A percentile compares a stretch with the other conserved stretches of the same genome.
Evolutionary conservation across 345 rosid species (phyloP).

Genomic region (Citrus australasica): DNA sequence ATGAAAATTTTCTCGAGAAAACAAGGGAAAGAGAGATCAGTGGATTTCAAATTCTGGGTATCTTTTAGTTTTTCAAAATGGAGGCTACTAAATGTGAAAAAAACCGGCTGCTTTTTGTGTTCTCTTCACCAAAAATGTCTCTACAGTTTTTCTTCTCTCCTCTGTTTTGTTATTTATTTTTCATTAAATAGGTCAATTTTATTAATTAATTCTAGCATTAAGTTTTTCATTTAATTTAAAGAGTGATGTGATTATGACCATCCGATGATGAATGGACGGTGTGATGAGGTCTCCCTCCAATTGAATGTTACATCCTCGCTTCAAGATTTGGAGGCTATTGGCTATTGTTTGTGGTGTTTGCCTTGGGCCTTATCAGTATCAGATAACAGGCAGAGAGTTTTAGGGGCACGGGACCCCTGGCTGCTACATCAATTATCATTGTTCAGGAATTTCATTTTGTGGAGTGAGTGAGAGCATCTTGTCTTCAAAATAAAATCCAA

Average conservation of each 20-base stretch:
- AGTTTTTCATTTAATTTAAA: neutral
- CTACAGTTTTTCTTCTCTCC: neutral
- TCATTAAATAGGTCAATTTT: neutral
- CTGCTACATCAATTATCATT: too few relatives aligned
- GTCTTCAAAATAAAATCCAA: too few relatives aligned
- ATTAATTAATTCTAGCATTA: neutral
- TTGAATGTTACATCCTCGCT: neutral
- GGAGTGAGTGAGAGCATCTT: too few relatives aligned
- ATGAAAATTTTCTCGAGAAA: neutral
- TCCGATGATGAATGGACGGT: constrained; percentile 26
- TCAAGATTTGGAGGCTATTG: neutral
- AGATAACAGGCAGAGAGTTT: too few relatives aligned
- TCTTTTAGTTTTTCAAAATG: neutral
- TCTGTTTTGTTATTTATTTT: neutral
- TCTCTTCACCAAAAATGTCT: constrained; percentile 19
- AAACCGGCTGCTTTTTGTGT: constrained; percentile 22
- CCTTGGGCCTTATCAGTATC: neutral
- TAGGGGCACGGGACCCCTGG: too few relatives aligned
- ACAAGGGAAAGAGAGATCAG: neutral
- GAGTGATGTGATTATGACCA: constrained; percentile 9
- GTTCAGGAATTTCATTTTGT: too few relatives aligned
- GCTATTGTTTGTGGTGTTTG: neutral
- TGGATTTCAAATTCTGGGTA: constrained; percentile 5
- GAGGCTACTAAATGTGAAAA: neutral
- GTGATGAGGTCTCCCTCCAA: constrained; percentile 42